Conservation (phyloP, 2,329 filamentous ascomycete genomes). For the Plectosphaerella plurivora region DNA sequence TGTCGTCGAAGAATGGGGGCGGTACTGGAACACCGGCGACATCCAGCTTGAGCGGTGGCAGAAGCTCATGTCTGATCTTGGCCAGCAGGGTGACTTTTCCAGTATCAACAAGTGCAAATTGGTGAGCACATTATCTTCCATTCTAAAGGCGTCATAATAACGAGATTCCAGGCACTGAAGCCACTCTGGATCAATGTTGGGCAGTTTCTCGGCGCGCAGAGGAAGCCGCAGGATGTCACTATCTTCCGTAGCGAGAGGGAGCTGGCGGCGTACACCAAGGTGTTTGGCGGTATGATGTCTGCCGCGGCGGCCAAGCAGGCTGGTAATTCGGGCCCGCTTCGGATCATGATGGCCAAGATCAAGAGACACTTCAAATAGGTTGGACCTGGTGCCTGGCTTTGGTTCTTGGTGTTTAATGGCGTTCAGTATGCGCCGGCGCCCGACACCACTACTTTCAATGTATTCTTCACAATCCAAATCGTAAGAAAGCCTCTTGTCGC, state of each 20-base stretch:
- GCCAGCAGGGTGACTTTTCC: constrained; percentile 25
- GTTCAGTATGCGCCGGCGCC: too few relatives aligned
- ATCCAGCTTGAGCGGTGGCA: constrained; percentile 35
- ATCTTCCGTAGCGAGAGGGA: constrained; percentile 25
- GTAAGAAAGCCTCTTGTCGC: constrained; percentile 1
- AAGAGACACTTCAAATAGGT: constrained; percentile 33
- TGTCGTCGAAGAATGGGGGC: constrained; percentile 12
- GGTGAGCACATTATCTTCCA: constrained; percentile 22
- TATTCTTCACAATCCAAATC: constrained; percentile 7
- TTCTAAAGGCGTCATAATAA: background rate
- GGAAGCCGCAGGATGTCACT: constrained; percentile 16
- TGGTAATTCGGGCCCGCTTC: background rate
- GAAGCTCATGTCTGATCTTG: constrained; percentile 38
- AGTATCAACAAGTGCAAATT: constrained; percentile 42
- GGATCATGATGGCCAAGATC: constrained; percentile 22
- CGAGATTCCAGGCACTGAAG: constrained; percentile 29
- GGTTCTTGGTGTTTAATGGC: too few relatives aligned
- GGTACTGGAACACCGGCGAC: background rate
- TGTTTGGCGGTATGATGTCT: too few relatives aligned
- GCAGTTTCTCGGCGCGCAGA: constrained; percentile 38
- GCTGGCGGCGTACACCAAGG: constrained; percentile 30
- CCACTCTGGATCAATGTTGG: constrained; percentile 42
- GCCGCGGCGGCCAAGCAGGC: too few relatives aligned
- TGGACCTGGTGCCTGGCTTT: too few relatives aligned
- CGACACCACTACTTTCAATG: constrained; percentile 13